Evolutionary conservation across 2,329 filamentous ascomycete species (phyloP), one percentile per base, ranked within the genome.

Genomic region (Calonectria pseudoreteaudii): DNA sequence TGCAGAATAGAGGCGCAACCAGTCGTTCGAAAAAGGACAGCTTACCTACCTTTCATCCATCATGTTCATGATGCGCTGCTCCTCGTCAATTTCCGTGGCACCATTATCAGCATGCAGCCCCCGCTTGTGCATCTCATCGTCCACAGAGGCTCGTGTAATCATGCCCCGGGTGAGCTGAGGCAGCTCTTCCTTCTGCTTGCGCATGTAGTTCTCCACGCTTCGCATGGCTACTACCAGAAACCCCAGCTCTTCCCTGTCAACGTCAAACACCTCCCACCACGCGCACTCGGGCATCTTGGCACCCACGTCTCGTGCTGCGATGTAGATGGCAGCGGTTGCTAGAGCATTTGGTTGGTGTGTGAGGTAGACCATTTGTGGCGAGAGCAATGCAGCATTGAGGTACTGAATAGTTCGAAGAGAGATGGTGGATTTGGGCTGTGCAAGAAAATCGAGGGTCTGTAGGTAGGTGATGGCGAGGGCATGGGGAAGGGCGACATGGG

Each of bases 231-330:
- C 94, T 4, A 98, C 95, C 72, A 98, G 85, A 79, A 98, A 98
- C 0, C 97, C 97, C 44, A 99, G 88, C 83, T 98, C 95, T 86
- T 99, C 97, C 66, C 97, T 90, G 80, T 98, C 96, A 10, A 97
- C 94, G 84, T 99, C 97, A 83, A 98, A 98, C 0, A 98, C 95
- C 84, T 98, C 96, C 97, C 97, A 99, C 97, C 97, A 99, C 76
- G 95, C 93, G 62, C 91, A 91, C 76, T 94, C 94, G 0, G 96
- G 95, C 85, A 98, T 89, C 83, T 94, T 95, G 16, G 94, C 91
- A 0, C 90, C 92, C 1, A 91, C 83, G 77, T 98, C 95, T 56
- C 93, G 90, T 0, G 95, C 94, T 0, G 96, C 94, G n/a, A 95
- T 91, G 82, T 98, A 99, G 38, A 98, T 94, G 1, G 96, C 95